Percentiles rank a stretch among this genome's conserved stretches.
Evolutionary conservation across 345 rosid genomes (phyloP).

Genomic region (Garcia nutans): DNA sequence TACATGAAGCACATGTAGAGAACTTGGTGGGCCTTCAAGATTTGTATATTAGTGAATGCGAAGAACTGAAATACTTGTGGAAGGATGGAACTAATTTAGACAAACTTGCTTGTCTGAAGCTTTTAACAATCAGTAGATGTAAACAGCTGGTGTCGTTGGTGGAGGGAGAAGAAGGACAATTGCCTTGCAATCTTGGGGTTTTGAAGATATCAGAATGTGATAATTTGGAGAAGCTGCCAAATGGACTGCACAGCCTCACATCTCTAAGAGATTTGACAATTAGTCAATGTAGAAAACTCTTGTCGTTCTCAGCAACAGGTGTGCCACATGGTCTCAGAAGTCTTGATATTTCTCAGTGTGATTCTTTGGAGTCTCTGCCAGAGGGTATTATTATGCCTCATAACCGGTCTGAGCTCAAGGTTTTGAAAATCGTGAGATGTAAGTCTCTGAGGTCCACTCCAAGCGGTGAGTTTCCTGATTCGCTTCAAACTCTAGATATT

Average conservation of each 20-base stretch:
- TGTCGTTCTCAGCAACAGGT: slow-evolving; percentile 3
- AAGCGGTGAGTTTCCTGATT: background rate
- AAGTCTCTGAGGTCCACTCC: background rate
- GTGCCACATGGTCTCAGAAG: background rate
- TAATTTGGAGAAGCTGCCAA: background rate
- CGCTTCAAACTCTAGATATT: background rate
- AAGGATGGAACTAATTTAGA: background rate
- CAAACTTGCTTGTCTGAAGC: background rate
- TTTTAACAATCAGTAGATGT: background rate
- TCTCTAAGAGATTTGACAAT: slow-evolving; percentile 17
- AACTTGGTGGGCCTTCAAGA: background rate
- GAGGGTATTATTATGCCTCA: background rate
- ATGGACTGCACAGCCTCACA: slow-evolving; percentile 4
- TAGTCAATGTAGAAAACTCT: background rate
- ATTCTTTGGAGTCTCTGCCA: background rate
- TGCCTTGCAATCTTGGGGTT: background rate
- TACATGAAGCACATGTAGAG: background rate
- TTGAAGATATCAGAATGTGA: background rate
- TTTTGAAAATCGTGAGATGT: background rate
- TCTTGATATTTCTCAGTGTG: slow-evolving; percentile 4
- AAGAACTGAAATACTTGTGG: slow-evolving; percentile 9
- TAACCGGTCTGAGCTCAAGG: background rate
- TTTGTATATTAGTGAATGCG: background rate
- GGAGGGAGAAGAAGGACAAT: background rate
- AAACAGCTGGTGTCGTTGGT: background rate